A percentile compares a stretch with the other conserved stretches of the same genome.
phyloP scores from a whole-genome alignment of 768 basidiomycete species.

The Xerocomus spinulosus region DNA sequence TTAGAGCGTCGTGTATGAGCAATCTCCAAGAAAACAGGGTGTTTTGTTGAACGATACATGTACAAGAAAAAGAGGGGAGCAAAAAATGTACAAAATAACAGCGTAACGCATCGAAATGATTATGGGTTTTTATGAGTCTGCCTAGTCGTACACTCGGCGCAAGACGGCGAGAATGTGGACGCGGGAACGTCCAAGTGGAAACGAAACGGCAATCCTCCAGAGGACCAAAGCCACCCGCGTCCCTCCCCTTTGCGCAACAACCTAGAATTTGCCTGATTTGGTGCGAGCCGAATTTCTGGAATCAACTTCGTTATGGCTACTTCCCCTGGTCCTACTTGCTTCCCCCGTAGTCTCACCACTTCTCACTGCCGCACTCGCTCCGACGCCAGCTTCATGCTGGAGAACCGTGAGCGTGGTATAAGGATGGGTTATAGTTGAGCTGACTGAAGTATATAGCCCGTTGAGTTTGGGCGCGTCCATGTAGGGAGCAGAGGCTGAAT shows the following conservation, averaged over 20 bases:
- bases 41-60: too few relatives aligned
- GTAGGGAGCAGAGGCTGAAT: conserved; percentile 48
- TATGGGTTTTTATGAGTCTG: not conserved
- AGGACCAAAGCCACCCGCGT: conserved; percentile 1
- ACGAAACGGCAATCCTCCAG: not conserved
- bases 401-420: conserved; percentile 34
- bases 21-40: too few relatives aligned
- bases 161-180: conserved; percentile 8
- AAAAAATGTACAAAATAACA: conserved; percentile 11
- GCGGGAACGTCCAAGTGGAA: not conserved
- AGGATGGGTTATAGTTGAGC: conserved; percentile 37
- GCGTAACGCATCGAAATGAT: not conserved
- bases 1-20: too few relatives aligned
- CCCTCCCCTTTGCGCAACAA: conserved; percentile 40
- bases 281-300: conserved; percentile 42
- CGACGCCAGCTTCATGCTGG: conserved; percentile 35
- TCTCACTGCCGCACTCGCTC: conserved; percentile 45
- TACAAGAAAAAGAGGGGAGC: not conserved
- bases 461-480: conserved; percentile 37
- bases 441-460: conserved; percentile 41
- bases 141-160: conserved; percentile 24
- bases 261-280: conserved; percentile 37
- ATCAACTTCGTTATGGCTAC: conserved; percentile 39
- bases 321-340: conserved; percentile 37
- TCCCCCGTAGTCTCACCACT: conserved; percentile 41